Evolutionary conservation across 345 rosid species (phyloP).

Genomic region (Conringia planisiliqua): DNA sequence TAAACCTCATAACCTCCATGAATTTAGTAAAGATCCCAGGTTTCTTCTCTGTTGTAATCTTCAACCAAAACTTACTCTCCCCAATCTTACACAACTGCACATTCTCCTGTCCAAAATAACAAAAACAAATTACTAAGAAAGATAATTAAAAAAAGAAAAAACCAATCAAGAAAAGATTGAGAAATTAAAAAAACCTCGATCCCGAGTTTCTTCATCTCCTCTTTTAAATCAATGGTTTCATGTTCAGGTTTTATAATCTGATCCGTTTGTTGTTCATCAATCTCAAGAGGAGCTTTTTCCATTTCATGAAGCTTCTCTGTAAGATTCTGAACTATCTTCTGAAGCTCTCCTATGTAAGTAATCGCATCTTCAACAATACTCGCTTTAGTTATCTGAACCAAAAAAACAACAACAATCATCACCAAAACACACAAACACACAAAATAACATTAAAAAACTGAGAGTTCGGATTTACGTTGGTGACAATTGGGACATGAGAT

Average conservation of each 20-base stretch:
- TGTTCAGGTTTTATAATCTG: constrained; percentile 12
- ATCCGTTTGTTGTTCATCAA: constrained; percentile 24
- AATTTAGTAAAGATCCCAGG: constrained; percentile 53
- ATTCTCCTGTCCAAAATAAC: constrained; percentile 43
- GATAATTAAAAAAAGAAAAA: background rate
- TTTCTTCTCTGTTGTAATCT: constrained; percentile 56
- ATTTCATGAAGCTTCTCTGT: constrained; percentile 53
- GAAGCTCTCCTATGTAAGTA: constrained; percentile 64
- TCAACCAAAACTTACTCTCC: constrained; percentile 62
- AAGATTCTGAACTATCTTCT: constrained; percentile 44
- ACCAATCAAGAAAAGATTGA: background rate
- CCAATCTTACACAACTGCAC: constrained; percentile 51
- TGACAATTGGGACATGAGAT: constrained; percentile 79
- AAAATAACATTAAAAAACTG: background rate
- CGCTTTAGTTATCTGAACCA: constrained; percentile 70
- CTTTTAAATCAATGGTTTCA: constrained; percentile 31
- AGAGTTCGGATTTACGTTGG: constrained; percentile 47
- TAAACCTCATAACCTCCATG: constrained; percentile 48
- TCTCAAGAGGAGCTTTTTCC: constrained; percentile 39
- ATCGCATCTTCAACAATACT: constrained; percentile 80
- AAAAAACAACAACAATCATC: background rate
- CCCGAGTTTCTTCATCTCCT: constrained; percentile 43
- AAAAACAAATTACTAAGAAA: background rate
- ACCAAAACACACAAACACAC: background rate
- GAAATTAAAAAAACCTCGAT: constrained; percentile 46